Evolutionary conservation across 345 rosid genomes (phyloP), one percentile per base, ranked within the genome.

Genomic region (Gynandropsis gynandra): DNA sequence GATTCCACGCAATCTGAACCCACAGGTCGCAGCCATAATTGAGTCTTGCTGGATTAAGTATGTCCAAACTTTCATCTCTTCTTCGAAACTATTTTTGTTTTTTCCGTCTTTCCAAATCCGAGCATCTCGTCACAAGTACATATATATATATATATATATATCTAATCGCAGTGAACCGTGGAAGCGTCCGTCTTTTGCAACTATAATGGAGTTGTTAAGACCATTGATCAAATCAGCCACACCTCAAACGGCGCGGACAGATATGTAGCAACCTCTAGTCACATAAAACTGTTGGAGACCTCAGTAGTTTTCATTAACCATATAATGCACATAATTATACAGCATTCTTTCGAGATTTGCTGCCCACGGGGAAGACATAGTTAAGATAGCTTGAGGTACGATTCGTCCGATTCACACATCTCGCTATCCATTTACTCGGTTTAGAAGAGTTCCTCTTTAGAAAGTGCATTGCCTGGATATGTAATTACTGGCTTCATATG

Each of bases 31-130:
- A 44, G 60, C 80, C 19, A 64, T 93, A 54, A 93, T 93, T 56
- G 96, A 88, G 76, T 72, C 83, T 61, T 93, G 99, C 78, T 88
- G 97, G 99, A 77, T 81, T 16, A 77, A 73, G 99, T 85, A 62
- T 64, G 87, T 69, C 47, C 10, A 9, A 10, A 36, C 9, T 41
- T n/a, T 0, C 7, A 9, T 18, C 1, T 53, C 18, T 20, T 9
- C 1, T 44, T 13, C 12, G 35, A 48, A 20, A 2, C 8, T 17
- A 4, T 5, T 2, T 50, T 24, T 24, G 2, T 24, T 24, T 24
- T 24, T 24, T 5, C 29, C 5, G 2, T 24, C 5, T 24, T 2
- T 2, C 2, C 2, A 24, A 24, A 12, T 35, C 10, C 36, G 17
- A 10, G 35, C 14, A 24, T 24, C 29, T 24, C 34, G 24, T 50